Evolutionary conservation across 805 yeast genomes (phyloP), one percentile per base, ranked within the genome.

Genomic region (Diddensiella caesifluorescens): DNA sequence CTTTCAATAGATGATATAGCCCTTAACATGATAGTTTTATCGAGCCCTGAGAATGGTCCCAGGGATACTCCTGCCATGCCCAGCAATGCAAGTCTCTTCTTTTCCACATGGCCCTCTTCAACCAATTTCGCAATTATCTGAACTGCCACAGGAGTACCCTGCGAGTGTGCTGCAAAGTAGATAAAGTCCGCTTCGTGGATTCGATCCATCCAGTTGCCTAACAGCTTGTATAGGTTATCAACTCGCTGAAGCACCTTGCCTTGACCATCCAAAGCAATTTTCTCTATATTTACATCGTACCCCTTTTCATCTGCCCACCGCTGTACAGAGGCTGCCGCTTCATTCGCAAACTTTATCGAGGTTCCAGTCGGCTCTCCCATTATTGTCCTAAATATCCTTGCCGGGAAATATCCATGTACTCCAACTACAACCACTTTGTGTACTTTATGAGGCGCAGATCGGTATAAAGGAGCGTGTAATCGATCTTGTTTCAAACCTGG

Each of bases 361-460:
- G 98, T 90, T 0, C 98, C 98, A 16, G 94, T 92, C 3, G 98
- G 98, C 48, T 89, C 88, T 2, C 98, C 98, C 39, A 90, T 79
- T 12, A 90, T 56, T 0, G 95, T 88, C 39, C 98, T 66, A 6
- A 92, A 69, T 71, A 87, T 79, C 48, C 74, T 77, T 1, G 87
- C 83, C 0, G 98, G 98, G 66, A 92, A 90, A 56, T 89, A 90
- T 0, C 98, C 98, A 64, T 90, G 98, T 1, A 90, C 89, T 0
- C 98, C 98, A 45, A 90, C 77, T 26, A 92, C 82, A 22, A 90
- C 71, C 0, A 84, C 84, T 48, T 79, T 77, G 44, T 75, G 74
- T 27, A 76, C 45, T 4, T 36, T 41, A 1, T 44, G 35, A 1
- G 61, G 59, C 1, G 48, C 32, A 4, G 51, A 38, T 5, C 60